Evolutionary conservation across 768 basidiomycete species (phyloP).

Genomic region (Dioszegia crocea): DNA sequence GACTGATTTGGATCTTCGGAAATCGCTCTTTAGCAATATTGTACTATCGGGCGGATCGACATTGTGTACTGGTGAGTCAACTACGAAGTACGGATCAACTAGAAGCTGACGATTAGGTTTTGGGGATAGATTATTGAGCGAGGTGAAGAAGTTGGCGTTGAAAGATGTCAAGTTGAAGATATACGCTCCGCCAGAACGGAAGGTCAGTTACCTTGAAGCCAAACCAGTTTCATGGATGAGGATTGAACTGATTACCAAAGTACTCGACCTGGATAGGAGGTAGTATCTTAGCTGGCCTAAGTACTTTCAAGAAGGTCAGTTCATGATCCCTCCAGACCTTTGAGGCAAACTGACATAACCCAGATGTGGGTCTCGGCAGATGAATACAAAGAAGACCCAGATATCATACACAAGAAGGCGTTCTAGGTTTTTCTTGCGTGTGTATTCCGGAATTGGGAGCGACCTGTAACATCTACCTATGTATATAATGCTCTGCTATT

Average conservation of each 20-base stretch:
- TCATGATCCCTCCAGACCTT: too few species aligned
- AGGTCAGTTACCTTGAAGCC: conserved; percentile 50
- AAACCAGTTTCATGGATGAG: too few species aligned
- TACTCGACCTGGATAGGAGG: conserved; percentile 63
- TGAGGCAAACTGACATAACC: too few species aligned
- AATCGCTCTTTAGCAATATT: conserved; percentile 91
- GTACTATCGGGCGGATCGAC: conserved; percentile 96
- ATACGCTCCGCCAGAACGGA: conserved; percentile 97
- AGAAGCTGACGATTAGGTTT: conserved; percentile 59
- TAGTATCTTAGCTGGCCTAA: conserved; percentile 89
- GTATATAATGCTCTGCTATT: conserved; percentile 1
- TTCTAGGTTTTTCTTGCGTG: conserved; percentile 21
- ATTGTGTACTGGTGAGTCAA: conserved; percentile 74
- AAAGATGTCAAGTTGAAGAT: conserved; percentile 96
- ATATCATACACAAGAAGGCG: conserved; percentile 94
- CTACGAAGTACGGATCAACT: neutral
- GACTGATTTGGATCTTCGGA: conserved; percentile 92
- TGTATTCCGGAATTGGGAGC: neutral
- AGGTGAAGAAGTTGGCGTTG: conserved; percentile 90
- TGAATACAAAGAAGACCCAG: conserved; percentile 98
- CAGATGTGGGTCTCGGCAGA: conserved; percentile 99
- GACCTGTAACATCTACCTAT: neutral
- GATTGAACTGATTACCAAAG: conserved; percentile 17
- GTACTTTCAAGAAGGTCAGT: conserved; percentile 91
- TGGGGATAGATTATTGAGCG: conserved; percentile 90